Evolutionary conservation across 2,329 filamentous ascomycete genomes (phyloP), one percentile per base, ranked within the genome.

Genomic region (Dactylellina haptotyla): DNA sequence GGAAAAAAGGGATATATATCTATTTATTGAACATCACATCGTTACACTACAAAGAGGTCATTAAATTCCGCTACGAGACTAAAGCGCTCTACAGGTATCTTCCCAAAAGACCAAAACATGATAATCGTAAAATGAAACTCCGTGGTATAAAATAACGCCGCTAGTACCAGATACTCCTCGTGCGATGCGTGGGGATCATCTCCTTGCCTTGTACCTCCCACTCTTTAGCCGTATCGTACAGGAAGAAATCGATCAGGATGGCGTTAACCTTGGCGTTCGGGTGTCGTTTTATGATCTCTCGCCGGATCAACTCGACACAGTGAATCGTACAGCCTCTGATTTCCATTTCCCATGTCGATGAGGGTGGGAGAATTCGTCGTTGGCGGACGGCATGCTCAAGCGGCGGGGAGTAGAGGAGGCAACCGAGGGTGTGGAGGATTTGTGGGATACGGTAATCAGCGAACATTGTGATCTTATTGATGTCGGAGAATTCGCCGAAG

Each of bases 391-490:
- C 85, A 32, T 85, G 84, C 56, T 93, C 88, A 46, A 99, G 83
- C 0, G 88, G 85, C 0, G 95, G 95, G 75, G 91, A 93, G 81
- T 95, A 97, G 78, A 87, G 88, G 54, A 99, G 82, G 67, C 93
- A 94, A 16, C 91, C 91, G 46, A 98, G 84, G 8, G 88, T 88
- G 78, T 93, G 88, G 32, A 99, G 86, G 77, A 97, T 95, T 82
- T 99, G 95, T 12, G 96, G 96, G 61, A 99, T 90, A 45, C 95
- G 90, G 80, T 99, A 99, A 83, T 99, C 95, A 79, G 95, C 93
- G 83, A 99, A 99, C 89, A 98, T 98, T 73, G 95, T 99, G 78
- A 99, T 90, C 80, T 93, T 92, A 82, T 95, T 90, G 77, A 99
- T 97, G 79, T 99, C 95, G 66, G 87, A 80, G 81, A 99, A 99